Percentiles rank a stretch among this genome's conserved stretches.
phyloP scores from a whole-genome alignment of 305 asterid species.

The Petunia hybrid region DNA sequence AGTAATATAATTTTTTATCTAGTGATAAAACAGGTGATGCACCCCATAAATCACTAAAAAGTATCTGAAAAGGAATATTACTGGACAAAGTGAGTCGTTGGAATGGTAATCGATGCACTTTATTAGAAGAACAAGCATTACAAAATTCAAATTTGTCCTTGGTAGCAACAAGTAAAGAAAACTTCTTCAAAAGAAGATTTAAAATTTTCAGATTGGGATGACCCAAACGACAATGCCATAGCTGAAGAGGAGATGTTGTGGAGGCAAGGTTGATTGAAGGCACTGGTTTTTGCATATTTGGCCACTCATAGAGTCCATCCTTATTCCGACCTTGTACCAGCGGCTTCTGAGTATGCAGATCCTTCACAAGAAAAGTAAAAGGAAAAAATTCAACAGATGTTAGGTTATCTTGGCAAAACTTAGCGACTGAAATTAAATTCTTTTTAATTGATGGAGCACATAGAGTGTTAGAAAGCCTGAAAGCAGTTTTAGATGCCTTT shows the following conservation, averaged over 20 bases:
- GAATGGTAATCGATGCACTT: background rate
- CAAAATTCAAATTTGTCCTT: background rate
- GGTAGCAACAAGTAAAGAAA: background rate
- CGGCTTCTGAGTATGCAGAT: background rate
- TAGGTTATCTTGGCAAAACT: background rate
- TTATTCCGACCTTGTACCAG: background rate
- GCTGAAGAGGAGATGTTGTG: background rate
- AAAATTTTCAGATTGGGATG: background rate
- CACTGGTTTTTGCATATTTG: background rate
- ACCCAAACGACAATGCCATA: background rate
- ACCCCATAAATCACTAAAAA: background rate
- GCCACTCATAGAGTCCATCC: background rate
- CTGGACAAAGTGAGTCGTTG: background rate
- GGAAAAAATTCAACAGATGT: background rate
- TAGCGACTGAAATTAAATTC: background rate
- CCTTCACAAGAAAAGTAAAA: background rate
- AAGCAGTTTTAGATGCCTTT: background rate
- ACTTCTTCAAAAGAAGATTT: background rate
- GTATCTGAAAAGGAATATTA: background rate
- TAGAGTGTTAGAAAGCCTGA: background rate
- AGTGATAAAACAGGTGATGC: background rate
- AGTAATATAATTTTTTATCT: background rate
- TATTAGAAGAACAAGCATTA: background rate
- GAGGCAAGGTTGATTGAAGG: background rate
- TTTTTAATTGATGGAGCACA: background rate